Conservation (phyloP, 352 stramenopile genomes). For the Elongisporangium prolatum region DNA sequence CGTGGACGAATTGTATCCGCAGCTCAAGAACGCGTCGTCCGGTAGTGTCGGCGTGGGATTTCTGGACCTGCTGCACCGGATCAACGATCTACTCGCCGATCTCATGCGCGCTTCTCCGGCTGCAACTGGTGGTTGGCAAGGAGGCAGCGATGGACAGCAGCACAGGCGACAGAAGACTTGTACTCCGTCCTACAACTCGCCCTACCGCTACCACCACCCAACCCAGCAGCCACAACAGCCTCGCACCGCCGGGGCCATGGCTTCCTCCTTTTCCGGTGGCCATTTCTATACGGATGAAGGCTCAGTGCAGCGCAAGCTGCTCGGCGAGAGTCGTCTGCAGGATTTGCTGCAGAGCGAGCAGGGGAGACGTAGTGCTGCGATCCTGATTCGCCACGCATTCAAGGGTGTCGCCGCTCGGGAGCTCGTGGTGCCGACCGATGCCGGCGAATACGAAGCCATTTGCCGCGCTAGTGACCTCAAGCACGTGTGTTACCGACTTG, state of each 20-base stretch:
- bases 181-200: slow-evolving; percentile 12
- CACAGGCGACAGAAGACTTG: slow-evolving; percentile 28
- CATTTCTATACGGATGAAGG: slow-evolving; percentile 24
- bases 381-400: slow-evolving; percentile 70
- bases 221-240: not conserved
- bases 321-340: slow-evolving; percentile 49
- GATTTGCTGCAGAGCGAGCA: slow-evolving; percentile 46
- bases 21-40: slow-evolving; percentile 3
- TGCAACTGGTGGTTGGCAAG: not conserved
- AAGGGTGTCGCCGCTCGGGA: slow-evolving; percentile 60
- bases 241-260: not conserved
- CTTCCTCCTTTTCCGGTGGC: not conserved
- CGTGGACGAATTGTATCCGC: slow-evolving; percentile 54
- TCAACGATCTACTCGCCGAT: slow-evolving; percentile 48
- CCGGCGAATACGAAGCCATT: slow-evolving; percentile 61
- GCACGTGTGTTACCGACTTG: slow-evolving; percentile 65
- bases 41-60: slow-evolving; percentile 29
- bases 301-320: slow-evolving; percentile 47
- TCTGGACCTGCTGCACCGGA: slow-evolving; percentile 59
- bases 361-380: slow-evolving; percentile 53
- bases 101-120: slow-evolving; percentile 16
- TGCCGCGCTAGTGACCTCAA: slow-evolving; percentile 63
- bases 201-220: not conserved
- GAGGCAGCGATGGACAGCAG: slow-evolving; percentile 18
- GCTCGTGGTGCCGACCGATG: slow-evolving; percentile 64